Conservation (phyloP, 768 basidiomycete species). For the Dendrothele bispora region DNA sequence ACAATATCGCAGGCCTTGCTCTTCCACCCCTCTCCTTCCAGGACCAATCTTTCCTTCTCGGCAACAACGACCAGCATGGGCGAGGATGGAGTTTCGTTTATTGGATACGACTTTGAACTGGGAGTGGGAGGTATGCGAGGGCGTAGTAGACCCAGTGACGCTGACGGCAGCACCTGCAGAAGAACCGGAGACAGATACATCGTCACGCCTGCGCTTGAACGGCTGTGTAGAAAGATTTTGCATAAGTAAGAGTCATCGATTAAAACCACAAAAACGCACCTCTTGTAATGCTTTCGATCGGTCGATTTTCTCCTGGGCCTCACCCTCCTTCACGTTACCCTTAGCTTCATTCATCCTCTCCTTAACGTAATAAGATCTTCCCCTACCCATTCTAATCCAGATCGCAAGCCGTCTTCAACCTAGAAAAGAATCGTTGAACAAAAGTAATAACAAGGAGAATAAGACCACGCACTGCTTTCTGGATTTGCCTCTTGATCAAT, state of each 20-base stretch:
- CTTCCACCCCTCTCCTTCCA: constrained; percentile 22
- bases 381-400: constrained; percentile 85
- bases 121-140: constrained; percentile 46
- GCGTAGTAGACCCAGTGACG: constrained; percentile 25
- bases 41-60: no score
- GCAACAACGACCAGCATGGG: constrained; percentile 59
- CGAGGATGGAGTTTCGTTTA: constrained; percentile 69
- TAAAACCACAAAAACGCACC: constrained; percentile 32
- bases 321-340: constrained; percentile 17
- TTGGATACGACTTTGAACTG: constrained; percentile 82
- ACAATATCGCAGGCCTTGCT: constrained; percentile 5
- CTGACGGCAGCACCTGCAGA: no score
- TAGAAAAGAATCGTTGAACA: constrained; percentile 16
- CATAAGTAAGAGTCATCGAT: not conserved
- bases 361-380: constrained; percentile 87
- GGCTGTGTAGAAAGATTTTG: constrained; percentile 34
- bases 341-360: constrained; percentile 72
- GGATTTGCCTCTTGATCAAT: constrained; percentile 75
- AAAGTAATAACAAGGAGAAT: no score
- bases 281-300: constrained; percentile 60
- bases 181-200: constrained; percentile 38
- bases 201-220: constrained; percentile 44
- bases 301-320: constrained; percentile 10
- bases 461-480: constrained; percentile 37
- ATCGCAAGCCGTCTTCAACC: constrained; percentile 69